Evolutionary conservation across 139 green algal genomes (phyloP).

Genomic region (Pseudopediastrum boryanum): DNA sequence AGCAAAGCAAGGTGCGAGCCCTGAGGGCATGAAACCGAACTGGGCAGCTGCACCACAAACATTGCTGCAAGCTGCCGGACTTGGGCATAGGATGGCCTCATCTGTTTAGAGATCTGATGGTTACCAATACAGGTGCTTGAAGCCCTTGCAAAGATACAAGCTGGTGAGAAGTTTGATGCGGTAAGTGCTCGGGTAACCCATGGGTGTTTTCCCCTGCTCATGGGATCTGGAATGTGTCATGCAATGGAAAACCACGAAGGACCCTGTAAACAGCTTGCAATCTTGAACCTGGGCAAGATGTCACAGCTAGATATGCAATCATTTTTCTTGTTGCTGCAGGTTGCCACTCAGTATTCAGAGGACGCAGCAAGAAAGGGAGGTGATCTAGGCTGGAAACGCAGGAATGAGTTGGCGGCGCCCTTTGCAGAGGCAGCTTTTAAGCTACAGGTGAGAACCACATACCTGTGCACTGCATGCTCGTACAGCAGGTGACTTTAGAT

Average conservation of each 20-base stretch:
- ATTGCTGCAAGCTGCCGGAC: not conserved
- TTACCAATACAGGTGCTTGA: conserved; percentile 47
- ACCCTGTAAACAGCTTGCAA: too few relatives aligned
- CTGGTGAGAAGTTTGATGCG: conserved; percentile 50
- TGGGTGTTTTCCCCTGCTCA: too few relatives aligned
- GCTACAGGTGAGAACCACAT: conserved; percentile 37
- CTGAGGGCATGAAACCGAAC: not conserved
- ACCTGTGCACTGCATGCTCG: not conserved
- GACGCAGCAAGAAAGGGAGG: conserved; percentile 57
- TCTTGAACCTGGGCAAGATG: too few relatives aligned
- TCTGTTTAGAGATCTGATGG: too few relatives aligned
- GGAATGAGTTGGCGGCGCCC: conserved; percentile 48
- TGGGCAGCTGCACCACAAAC: not conserved
- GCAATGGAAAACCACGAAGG: too few relatives aligned
- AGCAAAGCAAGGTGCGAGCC: conserved; percentile 30
- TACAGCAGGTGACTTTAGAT: too few relatives aligned
- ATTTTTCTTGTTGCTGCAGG: conserved; percentile 36
- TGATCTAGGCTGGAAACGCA: conserved; percentile 57
- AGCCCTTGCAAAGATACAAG: conserved; percentile 43
- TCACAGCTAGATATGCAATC: too few relatives aligned
- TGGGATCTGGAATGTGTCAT: too few relatives aligned
- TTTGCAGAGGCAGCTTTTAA: conserved; percentile 64
- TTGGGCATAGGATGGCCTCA: not conserved
- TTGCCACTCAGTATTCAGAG: conserved; percentile 45
- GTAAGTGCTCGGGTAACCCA: too few relatives aligned